These are phyloP conservation scores for Hypoxylon sp. DNA, from an alignment of 2,329 filamentous ascomycete species.

Conservation along the genomic window DNA sequence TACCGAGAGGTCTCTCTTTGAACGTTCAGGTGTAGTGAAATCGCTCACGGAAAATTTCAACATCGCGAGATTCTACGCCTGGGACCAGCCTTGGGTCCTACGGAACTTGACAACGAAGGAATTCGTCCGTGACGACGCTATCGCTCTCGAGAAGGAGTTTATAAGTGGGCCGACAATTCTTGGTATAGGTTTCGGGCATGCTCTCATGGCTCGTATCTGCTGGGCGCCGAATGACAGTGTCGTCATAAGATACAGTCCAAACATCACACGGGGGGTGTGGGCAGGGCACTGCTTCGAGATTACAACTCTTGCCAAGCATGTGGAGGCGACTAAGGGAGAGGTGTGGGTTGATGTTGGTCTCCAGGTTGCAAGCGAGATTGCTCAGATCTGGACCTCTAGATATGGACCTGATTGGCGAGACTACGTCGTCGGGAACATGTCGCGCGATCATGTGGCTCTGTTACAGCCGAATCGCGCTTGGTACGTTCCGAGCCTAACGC, in stretches of 20 bases:
- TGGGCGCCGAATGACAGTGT: constrained; percentile 42
- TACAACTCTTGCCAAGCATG: constrained; percentile 43
- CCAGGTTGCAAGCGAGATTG: constrained; percentile 48
- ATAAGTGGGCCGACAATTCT: constrained; percentile 52
- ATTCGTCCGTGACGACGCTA: constrained; percentile 51
- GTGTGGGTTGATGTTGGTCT: constrained; percentile 52
- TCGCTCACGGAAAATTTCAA: constrained; percentile 43
- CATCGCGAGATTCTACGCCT: constrained; percentile 23
- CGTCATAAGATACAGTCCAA: neutral
- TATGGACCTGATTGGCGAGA: no score
- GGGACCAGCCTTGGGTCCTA: constrained; percentile 52
- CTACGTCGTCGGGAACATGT: no score
- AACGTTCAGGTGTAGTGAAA: no score
- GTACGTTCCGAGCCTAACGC: no score
- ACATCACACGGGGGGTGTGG: constrained; percentile 50
- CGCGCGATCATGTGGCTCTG: no score
- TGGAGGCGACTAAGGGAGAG: constrained; percentile 21
- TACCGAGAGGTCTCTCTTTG: no score
- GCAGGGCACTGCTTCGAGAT: constrained; percentile 54
- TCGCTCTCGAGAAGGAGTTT: constrained; percentile 49
- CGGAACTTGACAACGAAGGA: constrained; percentile 55
- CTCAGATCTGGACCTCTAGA: no score
- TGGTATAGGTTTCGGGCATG: constrained; percentile 51
- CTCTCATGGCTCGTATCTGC: constrained; percentile 50
- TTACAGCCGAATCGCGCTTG: no score